These are phyloP conservation scores for Thecamonas trahens DNA, from an alignment of 78 protist species.

Conservation along the genomic window DNA sequence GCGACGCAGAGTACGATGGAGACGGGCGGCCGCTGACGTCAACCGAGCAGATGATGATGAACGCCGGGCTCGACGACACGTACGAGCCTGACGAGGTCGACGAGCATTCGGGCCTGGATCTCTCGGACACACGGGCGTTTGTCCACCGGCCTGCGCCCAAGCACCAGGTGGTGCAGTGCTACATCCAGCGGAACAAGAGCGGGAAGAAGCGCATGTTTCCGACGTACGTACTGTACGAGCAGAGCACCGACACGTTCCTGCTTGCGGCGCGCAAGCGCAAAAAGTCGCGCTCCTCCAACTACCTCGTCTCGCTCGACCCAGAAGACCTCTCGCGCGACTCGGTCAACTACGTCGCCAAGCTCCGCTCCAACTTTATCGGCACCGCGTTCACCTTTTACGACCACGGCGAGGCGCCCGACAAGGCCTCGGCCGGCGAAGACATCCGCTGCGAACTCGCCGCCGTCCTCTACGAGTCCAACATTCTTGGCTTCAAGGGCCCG, in stretches of 20 bases:
- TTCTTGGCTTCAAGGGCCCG: conserved; percentile 53
- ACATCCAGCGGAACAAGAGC: no score
- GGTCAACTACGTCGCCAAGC: conserved; percentile 22
- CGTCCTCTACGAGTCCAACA: conserved; percentile 35
- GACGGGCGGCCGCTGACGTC: no score
- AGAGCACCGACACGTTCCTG: conserved; percentile 24
- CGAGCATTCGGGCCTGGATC: no score
- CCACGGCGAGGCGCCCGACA: conserved; percentile 21
- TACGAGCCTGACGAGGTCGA: no score
- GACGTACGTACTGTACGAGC: conserved; percentile 31
- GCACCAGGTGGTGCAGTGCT: no score
- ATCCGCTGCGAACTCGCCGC: conserved; percentile 34
- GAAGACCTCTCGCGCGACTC: conserved; percentile 14
- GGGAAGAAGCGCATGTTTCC: no score
- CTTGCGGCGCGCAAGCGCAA: conserved; percentile 46
- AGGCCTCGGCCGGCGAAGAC: not conserved
- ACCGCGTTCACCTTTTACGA: conserved; percentile 36
- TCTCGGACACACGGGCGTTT: no score
- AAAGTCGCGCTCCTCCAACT: conserved; percentile 30
- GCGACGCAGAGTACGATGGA: no score
- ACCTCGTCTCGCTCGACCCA: conserved; percentile 30
- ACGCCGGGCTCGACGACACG: no score
- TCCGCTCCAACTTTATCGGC: conserved; percentile 15
- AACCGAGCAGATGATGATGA: no score
- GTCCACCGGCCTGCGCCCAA: no score